Evolutionary conservation across 2,329 filamentous ascomycete genomes (phyloP).

Genomic region (Chaetothyriales sp.): DNA sequence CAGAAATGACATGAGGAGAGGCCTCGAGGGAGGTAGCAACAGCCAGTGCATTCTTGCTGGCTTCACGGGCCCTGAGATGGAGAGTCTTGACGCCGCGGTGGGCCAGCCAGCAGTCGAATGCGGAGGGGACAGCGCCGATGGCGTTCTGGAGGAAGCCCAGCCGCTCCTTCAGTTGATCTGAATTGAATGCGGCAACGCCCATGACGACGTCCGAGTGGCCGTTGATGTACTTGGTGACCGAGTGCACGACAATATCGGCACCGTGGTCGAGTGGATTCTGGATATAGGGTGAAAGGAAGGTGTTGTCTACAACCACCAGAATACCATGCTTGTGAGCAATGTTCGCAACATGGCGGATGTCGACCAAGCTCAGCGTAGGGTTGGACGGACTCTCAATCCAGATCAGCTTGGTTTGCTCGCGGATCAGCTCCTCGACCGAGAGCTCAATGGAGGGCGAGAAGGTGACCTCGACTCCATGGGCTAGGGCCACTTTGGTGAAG

Average conservation of each 20-base stretch:
- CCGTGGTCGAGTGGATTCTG: constrained; percentile 93
- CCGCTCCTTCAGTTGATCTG: constrained; percentile 57
- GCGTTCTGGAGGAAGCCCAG: constrained; percentile 92
- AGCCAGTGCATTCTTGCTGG: constrained; percentile 61
- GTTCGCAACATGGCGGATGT: constrained; percentile 72
- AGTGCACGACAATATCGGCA: constrained; percentile 92
- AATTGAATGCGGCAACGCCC: constrained; percentile 93
- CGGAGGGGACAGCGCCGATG: constrained; percentile 82
- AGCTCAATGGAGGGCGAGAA: constrained; percentile 87
- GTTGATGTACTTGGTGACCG: constrained; percentile 98
- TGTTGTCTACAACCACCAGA: constrained; percentile 97
- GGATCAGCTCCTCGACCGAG: constrained; percentile 72
- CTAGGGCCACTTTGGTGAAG: constrained; percentile 93
- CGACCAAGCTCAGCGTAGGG: constrained; percentile 80
- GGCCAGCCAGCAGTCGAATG: constrained; percentile 96
- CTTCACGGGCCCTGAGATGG: constrained; percentile 78
- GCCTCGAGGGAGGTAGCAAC: constrained; percentile 64
- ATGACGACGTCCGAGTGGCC: constrained; percentile 93
- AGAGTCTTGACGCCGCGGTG: constrained; percentile 94
- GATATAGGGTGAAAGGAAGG: constrained; percentile 88
- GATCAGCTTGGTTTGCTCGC: constrained; percentile 69
- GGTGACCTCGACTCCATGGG: constrained; percentile 85
- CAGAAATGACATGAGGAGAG: constrained; percentile 66
- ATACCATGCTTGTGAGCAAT: constrained; percentile 78
- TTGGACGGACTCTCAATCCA: constrained; percentile 97